These are phyloP conservation scores for Novymonas esmeraldas DNA, from an alignment of 208 protist genomes.

Conservation along the genomic window DNA sequence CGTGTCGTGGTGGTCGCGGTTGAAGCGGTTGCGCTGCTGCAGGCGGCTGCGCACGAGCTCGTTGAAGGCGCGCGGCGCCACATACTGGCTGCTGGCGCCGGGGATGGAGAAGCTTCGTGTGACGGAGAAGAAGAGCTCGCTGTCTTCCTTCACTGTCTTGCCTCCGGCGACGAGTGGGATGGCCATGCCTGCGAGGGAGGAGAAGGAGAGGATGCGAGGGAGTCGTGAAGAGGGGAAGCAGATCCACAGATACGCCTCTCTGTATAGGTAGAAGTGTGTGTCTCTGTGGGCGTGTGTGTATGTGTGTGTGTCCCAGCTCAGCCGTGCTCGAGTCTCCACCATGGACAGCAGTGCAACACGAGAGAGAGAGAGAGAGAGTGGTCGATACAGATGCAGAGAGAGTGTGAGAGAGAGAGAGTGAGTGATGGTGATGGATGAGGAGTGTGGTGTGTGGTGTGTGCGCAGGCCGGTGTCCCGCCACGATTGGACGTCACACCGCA, in stretches of 20 bases:
- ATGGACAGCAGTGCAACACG: neutral
- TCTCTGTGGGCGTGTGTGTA: neutral
- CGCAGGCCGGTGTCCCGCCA: too few relatives aligned
- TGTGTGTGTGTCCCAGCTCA: neutral
- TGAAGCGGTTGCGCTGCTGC: conserved; percentile 59
- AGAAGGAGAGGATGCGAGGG: neutral
- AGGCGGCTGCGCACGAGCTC: conserved; percentile 38
- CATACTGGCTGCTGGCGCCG: conserved; percentile 28
- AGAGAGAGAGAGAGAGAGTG: neutral
- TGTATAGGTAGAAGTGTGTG: too few relatives aligned
- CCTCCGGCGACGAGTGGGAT: conserved; percentile 16
- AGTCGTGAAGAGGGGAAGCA: neutral
- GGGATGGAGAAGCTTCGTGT: conserved; percentile 33
- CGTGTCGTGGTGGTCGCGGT: conserved; percentile 73
- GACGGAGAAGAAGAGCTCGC: conserved; percentile 31
- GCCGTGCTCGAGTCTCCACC: neutral
- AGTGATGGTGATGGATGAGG: neutral
- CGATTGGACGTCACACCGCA: too few relatives aligned
- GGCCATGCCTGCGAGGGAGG: conserved; percentile 15
- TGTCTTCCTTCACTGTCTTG: conserved; percentile 33
- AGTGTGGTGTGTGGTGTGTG: neutral
- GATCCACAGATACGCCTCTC: too few relatives aligned
- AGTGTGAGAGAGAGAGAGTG: neutral
- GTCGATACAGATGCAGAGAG: neutral
- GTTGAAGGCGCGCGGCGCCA: conserved; percentile 41